Evolutionary conservation across 2,329 filamentous ascomycete genomes (phyloP).

Genomic region (Paecilomyces dactylethromorphus): DNA sequence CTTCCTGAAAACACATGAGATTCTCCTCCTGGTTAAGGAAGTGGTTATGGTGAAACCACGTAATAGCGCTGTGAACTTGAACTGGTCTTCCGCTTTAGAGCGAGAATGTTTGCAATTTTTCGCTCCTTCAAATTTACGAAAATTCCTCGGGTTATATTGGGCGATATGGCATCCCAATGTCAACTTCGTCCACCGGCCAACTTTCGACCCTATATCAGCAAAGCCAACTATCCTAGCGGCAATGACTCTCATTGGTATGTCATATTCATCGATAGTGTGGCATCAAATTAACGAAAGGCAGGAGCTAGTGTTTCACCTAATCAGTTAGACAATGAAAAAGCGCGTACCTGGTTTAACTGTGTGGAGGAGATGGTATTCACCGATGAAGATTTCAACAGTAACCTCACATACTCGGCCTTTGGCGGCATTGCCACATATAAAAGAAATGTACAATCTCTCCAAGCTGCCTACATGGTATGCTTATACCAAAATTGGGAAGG

Average conservation of each 20-base stretch:
- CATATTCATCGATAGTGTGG: conserved; percentile 18
- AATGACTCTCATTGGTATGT: conserved; percentile 30
- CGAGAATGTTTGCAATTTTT: background rate
- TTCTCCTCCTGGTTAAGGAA: conserved; percentile 27
- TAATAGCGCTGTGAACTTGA: conserved; percentile 5
- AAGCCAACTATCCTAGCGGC: conserved; percentile 25
- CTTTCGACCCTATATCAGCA: conserved; percentile 22
- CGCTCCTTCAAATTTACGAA: conserved; percentile 18
- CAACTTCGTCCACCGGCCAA: conserved; percentile 29
- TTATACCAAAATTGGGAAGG: conserved; percentile 37
- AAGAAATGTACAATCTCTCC: conserved; percentile 27
- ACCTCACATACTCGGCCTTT: conserved; percentile 11
- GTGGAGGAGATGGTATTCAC: conserved; percentile 34
- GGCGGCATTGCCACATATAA: conserved; percentile 6
- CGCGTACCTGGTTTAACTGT: conserved; percentile 29
- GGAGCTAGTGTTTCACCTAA: conserved; percentile 4
- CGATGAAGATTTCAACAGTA: conserved; percentile 29
- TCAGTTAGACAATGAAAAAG: conserved; percentile 21
- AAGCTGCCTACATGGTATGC: conserved; percentile 32
- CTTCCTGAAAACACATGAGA: conserved; percentile 29
- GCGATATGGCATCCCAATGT: conserved; percentile 32
- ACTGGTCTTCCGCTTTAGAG: background rate
- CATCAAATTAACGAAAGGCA: background rate
- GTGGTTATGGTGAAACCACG: conserved; percentile 28
- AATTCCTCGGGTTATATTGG: conserved; percentile 30